Evolutionary conservation across 495 filamentous ascomycete species (phyloP).

Genomic region (Sporormia fimetaria): DNA sequence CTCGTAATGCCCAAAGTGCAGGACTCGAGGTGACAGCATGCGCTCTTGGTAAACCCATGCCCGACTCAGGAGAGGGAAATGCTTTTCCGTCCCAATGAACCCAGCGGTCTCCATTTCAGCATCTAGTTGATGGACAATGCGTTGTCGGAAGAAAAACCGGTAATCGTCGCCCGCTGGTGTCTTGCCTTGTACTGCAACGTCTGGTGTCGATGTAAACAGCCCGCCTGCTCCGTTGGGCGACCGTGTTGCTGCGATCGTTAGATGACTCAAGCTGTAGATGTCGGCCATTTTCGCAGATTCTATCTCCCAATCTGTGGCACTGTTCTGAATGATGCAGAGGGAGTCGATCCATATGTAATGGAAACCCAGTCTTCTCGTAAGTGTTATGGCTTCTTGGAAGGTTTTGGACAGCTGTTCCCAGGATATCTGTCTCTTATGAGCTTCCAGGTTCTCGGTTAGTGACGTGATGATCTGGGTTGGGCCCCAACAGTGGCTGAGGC

Average conservation of each 20-base stretch:
- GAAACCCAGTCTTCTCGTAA: not conserved
- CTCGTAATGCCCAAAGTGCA: conserved; percentile 2
- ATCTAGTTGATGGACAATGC: not conserved
- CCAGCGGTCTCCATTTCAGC: not conserved
- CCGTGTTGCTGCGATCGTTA: conserved; percentile 2
- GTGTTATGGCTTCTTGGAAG: conserved; percentile 2
- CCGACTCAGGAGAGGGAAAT: conserved; percentile 1
- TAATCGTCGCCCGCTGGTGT: not conserved
- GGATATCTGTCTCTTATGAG: not conserved
- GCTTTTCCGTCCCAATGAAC: not conserved
- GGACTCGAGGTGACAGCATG: not conserved
- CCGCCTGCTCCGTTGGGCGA: not conserved
- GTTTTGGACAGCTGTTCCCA: not conserved
- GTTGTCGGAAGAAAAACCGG: not conserved
- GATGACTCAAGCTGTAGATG: conserved; percentile 1
- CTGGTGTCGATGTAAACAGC: not conserved
- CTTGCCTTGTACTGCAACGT: not conserved
- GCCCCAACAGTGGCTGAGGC: conserved; percentile 15
- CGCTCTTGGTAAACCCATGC: conserved; percentile 10
- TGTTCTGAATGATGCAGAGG: conserved; percentile 9
- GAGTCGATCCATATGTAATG: conserved; percentile 10
- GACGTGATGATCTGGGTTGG: not conserved
- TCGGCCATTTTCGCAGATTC: conserved; percentile 1
- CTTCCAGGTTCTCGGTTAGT: not conserved
- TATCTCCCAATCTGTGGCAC: not conserved